phyloP scores from a whole-genome alignment of 139 green algal species.

The Closterium sp. region DNA sequence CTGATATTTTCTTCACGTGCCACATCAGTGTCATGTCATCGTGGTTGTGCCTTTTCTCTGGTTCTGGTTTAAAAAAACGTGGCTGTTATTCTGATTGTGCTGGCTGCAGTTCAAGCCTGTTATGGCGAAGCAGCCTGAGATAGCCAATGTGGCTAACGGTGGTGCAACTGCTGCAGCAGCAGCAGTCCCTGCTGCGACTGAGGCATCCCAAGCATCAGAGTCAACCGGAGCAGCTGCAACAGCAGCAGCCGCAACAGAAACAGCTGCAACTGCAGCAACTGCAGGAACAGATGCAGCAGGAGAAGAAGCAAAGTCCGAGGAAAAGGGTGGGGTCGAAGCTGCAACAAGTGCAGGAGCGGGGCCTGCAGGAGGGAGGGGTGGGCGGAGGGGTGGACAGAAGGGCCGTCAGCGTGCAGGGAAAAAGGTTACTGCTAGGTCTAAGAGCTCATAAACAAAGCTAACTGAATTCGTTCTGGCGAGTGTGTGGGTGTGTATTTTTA shows the following conservation, averaged over 20 bases:
- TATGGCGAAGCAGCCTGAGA: background rate
- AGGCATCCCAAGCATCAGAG: background rate
- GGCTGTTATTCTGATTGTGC: background rate
- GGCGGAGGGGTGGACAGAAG: background rate
- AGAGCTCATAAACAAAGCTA: background rate
- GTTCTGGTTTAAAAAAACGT: background rate
- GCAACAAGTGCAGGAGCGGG: background rate
- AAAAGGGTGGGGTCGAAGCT: background rate
- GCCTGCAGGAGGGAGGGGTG: background rate
- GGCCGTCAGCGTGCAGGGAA: background rate
- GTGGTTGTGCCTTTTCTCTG: no score
- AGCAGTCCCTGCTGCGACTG: background rate
- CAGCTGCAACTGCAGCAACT: background rate
- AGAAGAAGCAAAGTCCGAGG: background rate
- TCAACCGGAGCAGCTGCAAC: background rate
- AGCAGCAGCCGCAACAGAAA: no score
- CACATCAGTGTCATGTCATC: no score
- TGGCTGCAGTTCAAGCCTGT: background rate
- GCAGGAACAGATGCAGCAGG: no score
- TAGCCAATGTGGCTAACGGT: background rate
- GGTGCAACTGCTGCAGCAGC: background rate
- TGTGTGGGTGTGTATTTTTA: no score
- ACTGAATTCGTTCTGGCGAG: background rate
- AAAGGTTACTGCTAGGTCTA: background rate
- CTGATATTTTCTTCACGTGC: no score